phyloP scores from a whole-genome alignment of 805 yeast species.

The Yamadazyma olivae region DNA sequence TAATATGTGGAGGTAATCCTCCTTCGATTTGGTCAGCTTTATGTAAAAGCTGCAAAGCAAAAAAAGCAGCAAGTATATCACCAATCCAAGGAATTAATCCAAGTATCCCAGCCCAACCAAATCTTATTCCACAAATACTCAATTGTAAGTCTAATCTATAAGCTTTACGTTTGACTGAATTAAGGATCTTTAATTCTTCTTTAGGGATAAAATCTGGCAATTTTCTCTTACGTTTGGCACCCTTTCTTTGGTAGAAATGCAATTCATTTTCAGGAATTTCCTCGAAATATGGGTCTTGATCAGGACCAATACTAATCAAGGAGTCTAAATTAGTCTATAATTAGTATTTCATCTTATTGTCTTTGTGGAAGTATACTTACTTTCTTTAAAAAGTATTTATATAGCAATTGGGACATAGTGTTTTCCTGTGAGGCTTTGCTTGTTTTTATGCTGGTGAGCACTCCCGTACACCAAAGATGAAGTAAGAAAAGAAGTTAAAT shows the following conservation, averaged over 20 bases:
- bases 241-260: slow-evolving; percentile 39
- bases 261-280: slow-evolving; percentile 38
- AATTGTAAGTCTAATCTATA: slow-evolving; percentile 38
- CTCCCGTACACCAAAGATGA: not conserved
- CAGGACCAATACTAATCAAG: slow-evolving; percentile 25
- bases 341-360: slow-evolving; percentile 5
- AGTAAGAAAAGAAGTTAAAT: too few relatives aligned
- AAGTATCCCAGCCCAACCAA: slow-evolving; percentile 43
- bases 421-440: too few relatives aligned
- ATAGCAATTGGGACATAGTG: slow-evolving; percentile 19
- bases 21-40: slow-evolving; percentile 35
- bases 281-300: slow-evolving; percentile 39
- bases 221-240: slow-evolving; percentile 37
- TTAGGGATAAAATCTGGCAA: slow-evolving; percentile 33
- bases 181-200: slow-evolving; percentile 30
- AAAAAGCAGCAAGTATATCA: slow-evolving; percentile 25
- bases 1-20: slow-evolving; percentile 30
- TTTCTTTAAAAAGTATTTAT: slow-evolving; percentile 34
- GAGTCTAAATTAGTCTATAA: slow-evolving; percentile 17
- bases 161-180: slow-evolving; percentile 35
- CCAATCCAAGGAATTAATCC: slow-evolving; percentile 44
- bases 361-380: slow-evolving; percentile 20
- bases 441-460: not conserved
- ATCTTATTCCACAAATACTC: slow-evolving; percentile 35
- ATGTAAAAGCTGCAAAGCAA: slow-evolving; percentile 28